phyloP scores from a whole-genome alignment of 768 basidiomycete genomes.

The Amanita jacksonii region DNA sequence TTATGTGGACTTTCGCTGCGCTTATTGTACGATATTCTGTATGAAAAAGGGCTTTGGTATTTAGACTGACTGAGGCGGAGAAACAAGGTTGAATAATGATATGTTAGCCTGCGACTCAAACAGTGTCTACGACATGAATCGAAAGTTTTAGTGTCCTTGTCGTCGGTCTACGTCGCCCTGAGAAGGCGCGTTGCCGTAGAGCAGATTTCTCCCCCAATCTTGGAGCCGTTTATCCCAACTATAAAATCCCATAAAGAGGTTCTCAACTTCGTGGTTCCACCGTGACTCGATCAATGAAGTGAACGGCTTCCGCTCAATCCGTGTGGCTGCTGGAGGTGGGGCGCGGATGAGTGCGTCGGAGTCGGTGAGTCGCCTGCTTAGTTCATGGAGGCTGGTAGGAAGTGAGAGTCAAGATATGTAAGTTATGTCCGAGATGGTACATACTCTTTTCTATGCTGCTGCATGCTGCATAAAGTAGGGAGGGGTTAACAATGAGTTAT shows the following conservation, averaged over 20 bases:
- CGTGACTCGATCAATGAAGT: conserved; percentile 35
- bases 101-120: neutral
- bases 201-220: conserved; percentile 34
- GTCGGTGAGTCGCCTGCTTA: conserved; percentile 42
- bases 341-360: conserved; percentile 37
- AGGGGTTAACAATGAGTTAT: neutral
- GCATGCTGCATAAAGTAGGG: conserved; percentile 30
- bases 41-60: too few species aligned
- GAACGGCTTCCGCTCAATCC: conserved; percentile 40
- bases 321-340: conserved; percentile 45
- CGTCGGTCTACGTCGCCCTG: neutral
- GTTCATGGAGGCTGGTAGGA: conserved; percentile 31
- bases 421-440: conserved; percentile 16
- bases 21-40: neutral
- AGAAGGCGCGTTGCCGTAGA: conserved; percentile 29
- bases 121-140: too few species aligned
- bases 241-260: conserved; percentile 31
- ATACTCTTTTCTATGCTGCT: conserved; percentile 47
- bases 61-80: too few species aligned
- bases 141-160: neutral
- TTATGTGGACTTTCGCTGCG: too few species aligned
- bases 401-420: neutral
- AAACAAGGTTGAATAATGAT: neutral
- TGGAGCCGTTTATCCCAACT: conserved; percentile 36
- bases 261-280: conserved; percentile 52